Conservation (phyloP, 164 flowering plant species). For the Vitis cinerea region DNA sequence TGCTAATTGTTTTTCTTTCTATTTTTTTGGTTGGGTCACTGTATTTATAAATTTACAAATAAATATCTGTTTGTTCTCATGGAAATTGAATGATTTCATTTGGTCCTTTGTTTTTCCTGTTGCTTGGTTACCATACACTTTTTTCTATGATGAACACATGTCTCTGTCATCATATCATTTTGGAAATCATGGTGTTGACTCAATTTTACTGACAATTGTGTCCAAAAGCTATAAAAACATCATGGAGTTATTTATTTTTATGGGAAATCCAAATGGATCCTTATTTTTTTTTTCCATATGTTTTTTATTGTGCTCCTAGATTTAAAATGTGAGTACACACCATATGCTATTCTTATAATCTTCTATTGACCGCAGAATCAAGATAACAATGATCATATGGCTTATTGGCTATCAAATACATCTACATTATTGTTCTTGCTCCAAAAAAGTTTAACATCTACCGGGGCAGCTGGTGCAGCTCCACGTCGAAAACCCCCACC, state of each 20-base stretch:
- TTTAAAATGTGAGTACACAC: neutral
- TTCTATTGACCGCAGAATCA: slow-evolving; percentile 56
- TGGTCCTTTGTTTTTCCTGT: too few relatives aligned
- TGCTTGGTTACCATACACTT: too few relatives aligned
- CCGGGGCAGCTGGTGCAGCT: slow-evolving; percentile 54
- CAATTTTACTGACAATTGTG: neutral
- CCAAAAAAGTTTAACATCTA: slow-evolving; percentile 71
- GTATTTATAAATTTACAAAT: too few relatives aligned
- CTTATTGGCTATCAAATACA: slow-evolving; percentile 92
- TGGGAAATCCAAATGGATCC: neutral
- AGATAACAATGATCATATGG: slow-evolving; percentile 85
- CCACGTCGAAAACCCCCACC: slow-evolving; percentile 64
- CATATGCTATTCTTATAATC: neutral
- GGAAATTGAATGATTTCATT: too few relatives aligned
- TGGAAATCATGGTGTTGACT: too few relatives aligned
- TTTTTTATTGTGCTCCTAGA: neutral
- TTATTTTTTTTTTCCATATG: neutral
- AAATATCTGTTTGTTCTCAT: too few relatives aligned
- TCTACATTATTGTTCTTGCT: slow-evolving; percentile 83
- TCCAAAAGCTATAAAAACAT: neutral
- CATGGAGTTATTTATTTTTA: neutral
- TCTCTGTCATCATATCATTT: too few relatives aligned
- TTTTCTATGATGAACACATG: too few relatives aligned
- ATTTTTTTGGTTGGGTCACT: neutral
- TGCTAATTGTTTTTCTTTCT: neutral